Conservation (phyloP, 257 asterid genomes). For the Nicotiana attenuata region DNA sequence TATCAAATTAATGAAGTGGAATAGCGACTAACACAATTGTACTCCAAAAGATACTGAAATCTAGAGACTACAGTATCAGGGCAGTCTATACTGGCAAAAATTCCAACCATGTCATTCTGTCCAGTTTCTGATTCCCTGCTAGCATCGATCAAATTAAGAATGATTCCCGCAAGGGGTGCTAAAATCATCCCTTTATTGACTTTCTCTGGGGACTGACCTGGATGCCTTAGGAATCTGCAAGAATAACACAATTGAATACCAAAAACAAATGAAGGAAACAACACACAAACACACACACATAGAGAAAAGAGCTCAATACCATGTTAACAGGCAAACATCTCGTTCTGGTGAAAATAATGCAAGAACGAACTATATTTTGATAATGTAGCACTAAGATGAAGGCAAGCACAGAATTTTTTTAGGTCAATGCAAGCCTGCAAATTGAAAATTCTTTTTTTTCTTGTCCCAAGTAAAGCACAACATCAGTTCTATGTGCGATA, state of each 20-base stretch:
- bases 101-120: slow-evolving; percentile 57
- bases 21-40: slow-evolving; percentile 63
- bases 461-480: not conserved
- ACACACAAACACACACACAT: not conserved
- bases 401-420: not conserved
- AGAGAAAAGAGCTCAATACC: not conserved
- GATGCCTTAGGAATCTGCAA: slow-evolving; percentile 64
- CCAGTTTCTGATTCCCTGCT: slow-evolving; percentile 22
- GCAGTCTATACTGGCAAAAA: slow-evolving; percentile 86
- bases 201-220: slow-evolving; percentile 74
- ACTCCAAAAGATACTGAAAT: slow-evolving; percentile 65
- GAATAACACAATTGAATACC: slow-evolving; percentile 2
- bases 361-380: slow-evolving; percentile 1
- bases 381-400: not conserved
- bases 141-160: slow-evolving; percentile 69
- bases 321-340: not conserved
- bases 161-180: slow-evolving; percentile 90
- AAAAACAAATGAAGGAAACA: slow-evolving; percentile 3
- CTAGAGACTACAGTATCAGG: slow-evolving; percentile 68
- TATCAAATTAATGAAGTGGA: slow-evolving; percentile 1
- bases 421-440: not conserved
- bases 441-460: not conserved
- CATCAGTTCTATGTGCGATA: not conserved
- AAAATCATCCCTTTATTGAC: slow-evolving; percentile 71
- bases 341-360: not conserved